Evolutionary conservation across 257 asterid genomes (phyloP).

Genomic region (Plantago ovata): DNA sequence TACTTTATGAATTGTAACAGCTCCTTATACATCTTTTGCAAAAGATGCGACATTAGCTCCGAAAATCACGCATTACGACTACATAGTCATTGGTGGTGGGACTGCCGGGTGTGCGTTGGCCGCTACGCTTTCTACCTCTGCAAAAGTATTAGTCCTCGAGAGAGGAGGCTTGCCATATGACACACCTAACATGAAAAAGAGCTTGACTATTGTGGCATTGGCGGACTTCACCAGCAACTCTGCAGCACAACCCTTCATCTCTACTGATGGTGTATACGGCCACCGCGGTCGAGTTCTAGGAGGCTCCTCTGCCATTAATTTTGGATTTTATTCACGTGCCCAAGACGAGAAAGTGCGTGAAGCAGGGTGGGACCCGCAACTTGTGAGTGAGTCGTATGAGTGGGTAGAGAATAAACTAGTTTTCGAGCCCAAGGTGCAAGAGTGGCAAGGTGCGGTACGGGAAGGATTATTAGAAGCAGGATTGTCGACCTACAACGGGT

Average conservation of each 20-base stretch:
- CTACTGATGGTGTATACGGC: slow-evolving; percentile 76
- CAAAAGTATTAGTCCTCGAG: too few relatives aligned
- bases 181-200: slow-evolving; percentile 48
- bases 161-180: too few relatives aligned
- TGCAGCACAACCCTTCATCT: slow-evolving; percentile 55
- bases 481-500: slow-evolving; percentile 44
- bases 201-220: slow-evolving; percentile 28
- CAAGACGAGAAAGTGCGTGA: slow-evolving; percentile 23
- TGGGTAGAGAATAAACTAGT: slow-evolving; percentile 78
- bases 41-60: slow-evolving; percentile 55
- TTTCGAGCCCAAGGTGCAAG: slow-evolving; percentile 33
- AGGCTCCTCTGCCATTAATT: slow-evolving; percentile 73
- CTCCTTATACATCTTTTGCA: slow-evolving; percentile 51
- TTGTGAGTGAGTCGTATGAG: slow-evolving; percentile 44
- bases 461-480: slow-evolving; percentile 63
- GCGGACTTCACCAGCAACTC: slow-evolving; percentile 49
- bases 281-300: slow-evolving; percentile 61
- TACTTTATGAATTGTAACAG: too few relatives aligned
- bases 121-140: too few relatives aligned
- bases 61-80: too few relatives aligned
- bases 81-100: too few relatives aligned
- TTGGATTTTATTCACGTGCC: slow-evolving; percentile 72
- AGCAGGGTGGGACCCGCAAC: slow-evolving; percentile 51
- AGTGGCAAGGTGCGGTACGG: slow-evolving; percentile 72
- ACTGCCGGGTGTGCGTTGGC: too few relatives aligned